Percentiles rank a stretch among this genome's conserved stretches.
phyloP scores from a whole-genome alignment of 2,329 filamentous ascomycete genomes.

The Cadophora malorum region DNA sequence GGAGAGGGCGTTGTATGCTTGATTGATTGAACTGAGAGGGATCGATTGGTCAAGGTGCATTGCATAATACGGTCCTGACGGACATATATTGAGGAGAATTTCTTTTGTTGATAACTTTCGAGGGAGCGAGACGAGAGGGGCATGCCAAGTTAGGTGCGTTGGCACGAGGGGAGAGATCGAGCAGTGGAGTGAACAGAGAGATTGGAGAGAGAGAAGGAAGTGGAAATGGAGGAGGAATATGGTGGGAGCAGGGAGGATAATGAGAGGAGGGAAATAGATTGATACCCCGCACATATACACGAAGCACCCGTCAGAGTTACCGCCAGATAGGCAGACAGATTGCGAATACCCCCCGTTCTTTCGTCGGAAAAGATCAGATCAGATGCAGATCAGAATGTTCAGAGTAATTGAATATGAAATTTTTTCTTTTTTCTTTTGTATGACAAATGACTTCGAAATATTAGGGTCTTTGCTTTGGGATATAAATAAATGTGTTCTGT shows the following conservation, averaged over 20 bases:
- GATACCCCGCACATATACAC: neutral
- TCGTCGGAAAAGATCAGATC: neutral
- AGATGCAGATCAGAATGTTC: no score
- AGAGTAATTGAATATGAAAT: neutral
- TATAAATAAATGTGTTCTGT: no score
- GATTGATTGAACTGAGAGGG: no score
- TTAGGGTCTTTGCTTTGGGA: no score
- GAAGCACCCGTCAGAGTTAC: neutral
- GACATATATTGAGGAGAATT: conserved; percentile 16
- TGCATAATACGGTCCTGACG: conserved; percentile 2
- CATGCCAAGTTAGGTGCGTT: conserved; percentile 6
- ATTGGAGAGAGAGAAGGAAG: neutral
- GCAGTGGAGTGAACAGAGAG: no score
- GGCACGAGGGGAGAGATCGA: no score
- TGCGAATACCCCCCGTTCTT: conserved; percentile 1
- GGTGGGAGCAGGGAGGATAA: no score
- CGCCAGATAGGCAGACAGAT: neutral
- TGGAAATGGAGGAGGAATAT: neutral
- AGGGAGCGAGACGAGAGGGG: neutral
- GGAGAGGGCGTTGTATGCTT: conserved; percentile 8
- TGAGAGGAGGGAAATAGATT: conserved; percentile 6
- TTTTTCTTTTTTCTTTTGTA: neutral
- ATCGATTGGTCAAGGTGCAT: no score
- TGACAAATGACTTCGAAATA: no score
- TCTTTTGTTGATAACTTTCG: neutral